Evolutionary conservation across 2,329 filamentous ascomycete species (phyloP).

Genomic region (Fusarium camptoceras): DNA sequence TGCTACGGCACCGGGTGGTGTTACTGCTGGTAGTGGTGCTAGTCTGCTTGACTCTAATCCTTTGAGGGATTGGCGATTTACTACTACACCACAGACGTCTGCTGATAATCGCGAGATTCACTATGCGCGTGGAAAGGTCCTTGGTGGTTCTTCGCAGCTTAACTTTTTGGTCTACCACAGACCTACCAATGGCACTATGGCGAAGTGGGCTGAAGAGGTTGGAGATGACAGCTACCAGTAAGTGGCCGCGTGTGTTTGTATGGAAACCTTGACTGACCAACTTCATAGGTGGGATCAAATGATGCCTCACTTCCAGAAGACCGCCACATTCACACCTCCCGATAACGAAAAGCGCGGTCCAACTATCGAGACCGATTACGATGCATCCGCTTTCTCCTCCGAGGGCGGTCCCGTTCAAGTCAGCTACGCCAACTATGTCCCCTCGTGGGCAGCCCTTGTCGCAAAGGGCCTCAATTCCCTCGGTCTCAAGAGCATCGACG

Average conservation of each 20-base stretch:
- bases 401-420: conserved; percentile 45
- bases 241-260: accelerated
- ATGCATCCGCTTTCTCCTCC: conserved; percentile 42
- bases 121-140: conserved; percentile 53
- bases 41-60: conserved; percentile 37
- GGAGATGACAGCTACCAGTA: conserved; percentile 47
- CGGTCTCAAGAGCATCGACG: conserved; percentile 42
- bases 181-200: conserved; percentile 48
- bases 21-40: conserved; percentile 37
- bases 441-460: conserved; percentile 35
- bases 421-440: conserved; percentile 45
- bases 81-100: conserved; percentile 43
- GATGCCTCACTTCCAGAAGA: conserved; percentile 46
- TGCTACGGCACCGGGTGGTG: conserved; percentile 41
- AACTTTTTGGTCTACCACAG: conserved; percentile 54
- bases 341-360: conserved; percentile 27
- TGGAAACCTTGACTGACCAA: accelerated
- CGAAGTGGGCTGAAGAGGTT: conserved; percentile 46
- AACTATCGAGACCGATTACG: conserved; percentile 45
- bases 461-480: conserved; percentile 44
- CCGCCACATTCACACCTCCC: conserved; percentile 44
- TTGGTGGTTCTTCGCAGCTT: conserved; percentile 54
- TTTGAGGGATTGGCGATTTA: conserved; percentile 48
- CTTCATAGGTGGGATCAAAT: conserved; percentile 38
- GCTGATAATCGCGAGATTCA: conserved; percentile 47